Evolutionary conservation across 345 rosid genomes (phyloP), one percentile per base, ranked within the genome.

Genomic region (Bruguiera sexangula): DNA sequence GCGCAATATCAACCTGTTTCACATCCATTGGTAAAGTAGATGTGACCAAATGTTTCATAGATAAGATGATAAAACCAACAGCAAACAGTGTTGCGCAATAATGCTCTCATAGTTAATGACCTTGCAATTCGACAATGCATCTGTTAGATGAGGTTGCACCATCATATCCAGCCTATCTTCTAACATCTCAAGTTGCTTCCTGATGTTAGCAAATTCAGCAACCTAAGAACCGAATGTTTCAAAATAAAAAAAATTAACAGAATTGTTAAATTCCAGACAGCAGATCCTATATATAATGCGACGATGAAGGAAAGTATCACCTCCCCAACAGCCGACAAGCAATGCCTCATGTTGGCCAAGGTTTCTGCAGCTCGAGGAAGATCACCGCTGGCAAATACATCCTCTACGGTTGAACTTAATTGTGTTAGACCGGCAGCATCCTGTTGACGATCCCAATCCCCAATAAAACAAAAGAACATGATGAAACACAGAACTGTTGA

Each of bases 281-380:
- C 60, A 64, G 29, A 43, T 7, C 16, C 5, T 48, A 15, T n/a
- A 37, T 53, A 39, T 7, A 66, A 34, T 1, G 9, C 24, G 22
- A 39, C 10, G 26, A 57, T 8, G 2, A 56, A 6, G 51, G 31
- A 50, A 26, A 56, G 63, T 6, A 67, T 62, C 74, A 91, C 99
- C 96, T 95, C 99, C 20, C 99, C 99, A 18, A 95, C 97, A 64
- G 98, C 99, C 75, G 99, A 88, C 78, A 95, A 75, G 80, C 99
- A 95, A 82, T 90, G 97, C 82, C 94, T 88, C 99, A 95, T 95
- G 80, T 88, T 92, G 68, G 99, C 94, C 89, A 95, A 85, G 69
- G 99, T 95, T 77, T 95, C 98, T 18, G 99, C 99, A 54, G 99
- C 99, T 34, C 90, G 92, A 65, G 98, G 96, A 85, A 95, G 96